A percentile compares a stretch with the other conserved stretches of the same genome.
These are phyloP conservation scores for Tinospora cordifolia DNA, from an alignment of 164 flowering plant species.

Conservation along the genomic window DNA sequence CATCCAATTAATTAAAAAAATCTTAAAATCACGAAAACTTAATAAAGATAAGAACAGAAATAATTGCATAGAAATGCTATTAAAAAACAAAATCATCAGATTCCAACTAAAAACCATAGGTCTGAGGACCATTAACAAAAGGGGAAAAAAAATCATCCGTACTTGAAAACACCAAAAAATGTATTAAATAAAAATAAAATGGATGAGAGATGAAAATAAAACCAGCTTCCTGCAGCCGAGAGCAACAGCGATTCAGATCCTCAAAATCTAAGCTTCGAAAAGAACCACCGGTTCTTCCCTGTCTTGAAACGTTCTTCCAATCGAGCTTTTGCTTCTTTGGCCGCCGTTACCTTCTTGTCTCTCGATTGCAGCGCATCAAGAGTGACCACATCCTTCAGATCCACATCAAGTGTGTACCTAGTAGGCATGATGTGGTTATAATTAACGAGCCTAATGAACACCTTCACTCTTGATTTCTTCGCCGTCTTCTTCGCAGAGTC, in stretches of 20 bases:
- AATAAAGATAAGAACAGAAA: no score
- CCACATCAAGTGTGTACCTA: conserved; percentile 49
- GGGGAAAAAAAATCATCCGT: not conserved
- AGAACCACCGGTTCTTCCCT: conserved; percentile 36
- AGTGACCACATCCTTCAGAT: conserved; percentile 38
- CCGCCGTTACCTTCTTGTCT: conserved; percentile 26
- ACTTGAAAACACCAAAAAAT: not conserved
- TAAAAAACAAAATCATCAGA: no score
- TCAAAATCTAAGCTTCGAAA: conserved; percentile 30
- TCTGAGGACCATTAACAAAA: not conserved
- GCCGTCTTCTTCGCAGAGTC: conserved; percentile 37
- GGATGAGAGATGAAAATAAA: not conserved
- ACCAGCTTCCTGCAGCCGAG: not conserved
- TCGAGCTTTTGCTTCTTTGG: conserved; percentile 25
- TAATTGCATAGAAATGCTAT: no score
- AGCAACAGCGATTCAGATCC: no score
- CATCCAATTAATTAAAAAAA: no score
- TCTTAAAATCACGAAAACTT: no score
- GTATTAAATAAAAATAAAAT: not conserved
- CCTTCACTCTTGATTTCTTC: conserved; percentile 29
- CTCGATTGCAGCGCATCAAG: conserved; percentile 14
- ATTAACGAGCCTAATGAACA: conserved; percentile 27
- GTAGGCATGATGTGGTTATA: conserved; percentile 48
- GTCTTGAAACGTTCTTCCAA: conserved; percentile 32
- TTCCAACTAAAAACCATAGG: not conserved